Evolutionary conservation across 2,329 filamentous ascomycete genomes (phyloP).

Genomic region (Pseudogymnoascus sp.): DNA sequence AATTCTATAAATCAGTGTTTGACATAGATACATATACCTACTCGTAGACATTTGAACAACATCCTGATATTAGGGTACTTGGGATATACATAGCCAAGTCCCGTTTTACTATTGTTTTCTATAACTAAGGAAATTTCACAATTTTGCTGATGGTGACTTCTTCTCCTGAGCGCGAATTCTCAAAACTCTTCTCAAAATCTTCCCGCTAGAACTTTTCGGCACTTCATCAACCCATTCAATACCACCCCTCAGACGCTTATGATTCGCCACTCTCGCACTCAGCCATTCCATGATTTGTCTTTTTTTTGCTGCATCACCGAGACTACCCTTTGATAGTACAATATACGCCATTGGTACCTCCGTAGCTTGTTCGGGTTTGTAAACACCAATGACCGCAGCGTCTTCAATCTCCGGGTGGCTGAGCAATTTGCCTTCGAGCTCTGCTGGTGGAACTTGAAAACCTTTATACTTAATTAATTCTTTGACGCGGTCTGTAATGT

Average conservation of each 20-base stretch:
- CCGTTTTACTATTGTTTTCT: neutral
- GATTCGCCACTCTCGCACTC: slow-evolving; percentile 22
- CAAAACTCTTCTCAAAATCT: slow-evolving; percentile 30
- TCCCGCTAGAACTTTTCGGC: slow-evolving; percentile 31
- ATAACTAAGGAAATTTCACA: neutral
- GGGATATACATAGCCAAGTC: neutral
- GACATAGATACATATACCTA: neutral
- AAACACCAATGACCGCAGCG: slow-evolving; percentile 39
- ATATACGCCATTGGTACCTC: slow-evolving; percentile 37
- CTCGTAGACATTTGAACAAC: neutral
- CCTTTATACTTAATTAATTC: slow-evolving; percentile 42
- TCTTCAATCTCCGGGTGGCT: slow-evolving; percentile 34
- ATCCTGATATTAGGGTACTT: neutral
- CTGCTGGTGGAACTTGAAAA: slow-evolving; percentile 39
- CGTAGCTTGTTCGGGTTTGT: slow-evolving; percentile 29
- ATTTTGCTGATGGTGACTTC: neutral
- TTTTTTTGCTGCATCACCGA: slow-evolving; percentile 21
- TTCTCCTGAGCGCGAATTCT: slow-evolving; percentile 32
- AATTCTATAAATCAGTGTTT: neutral
- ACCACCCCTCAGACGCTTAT: slow-evolving; percentile 30
- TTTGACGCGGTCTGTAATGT: slow-evolving; percentile 21
- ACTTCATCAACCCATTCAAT: slow-evolving; percentile 29
- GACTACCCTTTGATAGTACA: slow-evolving; percentile 24
- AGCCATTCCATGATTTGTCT: slow-evolving; percentile 27
- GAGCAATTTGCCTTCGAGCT: slow-evolving; percentile 37